phyloP scores from a whole-genome alignment of 345 rosid genomes.

The Salix dunnii region DNA sequence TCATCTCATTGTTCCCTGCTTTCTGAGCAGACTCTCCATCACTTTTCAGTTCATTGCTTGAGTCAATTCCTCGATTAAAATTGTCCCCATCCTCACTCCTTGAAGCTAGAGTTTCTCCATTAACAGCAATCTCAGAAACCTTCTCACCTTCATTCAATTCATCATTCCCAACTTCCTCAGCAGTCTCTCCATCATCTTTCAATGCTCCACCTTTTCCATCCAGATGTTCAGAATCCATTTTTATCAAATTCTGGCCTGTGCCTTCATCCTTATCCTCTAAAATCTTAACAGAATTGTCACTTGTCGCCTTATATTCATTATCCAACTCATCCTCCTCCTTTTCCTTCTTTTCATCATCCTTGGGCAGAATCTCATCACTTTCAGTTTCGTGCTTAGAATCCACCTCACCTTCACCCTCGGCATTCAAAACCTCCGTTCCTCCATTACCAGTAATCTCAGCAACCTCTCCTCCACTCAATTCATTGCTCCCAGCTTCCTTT shows the following conservation, averaged over 20 bases:
- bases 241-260: neutral
- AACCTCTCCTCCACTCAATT: slow-evolving; percentile 28
- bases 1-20: slow-evolving; percentile 9
- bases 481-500: slow-evolving; percentile 9
- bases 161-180: neutral
- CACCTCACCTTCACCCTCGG: slow-evolving; percentile 21
- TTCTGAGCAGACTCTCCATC: slow-evolving; percentile 40
- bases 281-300: slow-evolving; percentile 15
- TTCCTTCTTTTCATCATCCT: slow-evolving; percentile 16
- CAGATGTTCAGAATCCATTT: slow-evolving; percentile 13
- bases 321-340: slow-evolving; percentile 23
- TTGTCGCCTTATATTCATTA: slow-evolving; percentile 16
- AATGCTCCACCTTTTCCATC: slow-evolving; percentile 14
- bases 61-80: neutral
- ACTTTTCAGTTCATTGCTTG: neutral
- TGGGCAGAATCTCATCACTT: slow-evolving; percentile 18
- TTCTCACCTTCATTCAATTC: neutral
- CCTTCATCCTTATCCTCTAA: slow-evolving; percentile 26
- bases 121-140: neutral
- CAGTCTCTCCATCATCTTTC: slow-evolving; percentile 11
- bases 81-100: neutral
- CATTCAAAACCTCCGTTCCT: slow-evolving; percentile 11
- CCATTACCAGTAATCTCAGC: slow-evolving; percentile 14
- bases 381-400: slow-evolving; percentile 11
- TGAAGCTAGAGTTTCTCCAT: neutral